Evolutionary conservation across 352 stramenopile species (phyloP).

Genomic region (Phytopythium ostracodes): DNA sequence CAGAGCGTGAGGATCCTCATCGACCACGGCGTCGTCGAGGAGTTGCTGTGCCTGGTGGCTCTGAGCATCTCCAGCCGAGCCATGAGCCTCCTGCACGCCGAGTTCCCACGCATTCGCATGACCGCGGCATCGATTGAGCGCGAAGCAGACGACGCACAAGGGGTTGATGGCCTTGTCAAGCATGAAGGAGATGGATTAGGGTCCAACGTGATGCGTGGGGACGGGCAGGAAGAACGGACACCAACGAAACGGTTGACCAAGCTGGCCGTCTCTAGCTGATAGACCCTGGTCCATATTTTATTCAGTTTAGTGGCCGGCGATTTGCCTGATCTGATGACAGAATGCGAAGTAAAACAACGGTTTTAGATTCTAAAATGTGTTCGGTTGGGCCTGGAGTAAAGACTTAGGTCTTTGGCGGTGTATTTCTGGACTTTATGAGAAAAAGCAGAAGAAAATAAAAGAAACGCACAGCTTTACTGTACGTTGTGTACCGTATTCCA

Average conservation of each 20-base stretch:
- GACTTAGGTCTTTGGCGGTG: no score
- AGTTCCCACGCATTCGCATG: conserved; percentile 1
- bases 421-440: no score
- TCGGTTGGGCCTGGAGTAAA: no score
- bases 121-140: not conserved
- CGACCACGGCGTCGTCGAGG: conserved; percentile 4
- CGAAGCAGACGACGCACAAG: not conserved
- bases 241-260: not conserved
- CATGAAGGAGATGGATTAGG: not conserved
- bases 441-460: no score
- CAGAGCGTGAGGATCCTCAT: conserved; percentile 5
- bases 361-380: no score
- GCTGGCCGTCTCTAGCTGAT: not conserved
- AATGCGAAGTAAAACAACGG: no score
- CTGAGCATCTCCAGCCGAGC: not conserved
- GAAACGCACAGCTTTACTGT: no score
- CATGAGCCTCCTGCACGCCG: not conserved
- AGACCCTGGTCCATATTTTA: no score
- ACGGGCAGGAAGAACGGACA: not conserved
- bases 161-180: not conserved
- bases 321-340: no score
- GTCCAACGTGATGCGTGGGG: not conserved
- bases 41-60: not conserved
- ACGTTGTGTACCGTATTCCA: no score
- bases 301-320: no score